Evolutionary conservation across 163 green algal genomes (phyloP).

Genomic region (Chlamydomonas reinhardtii): DNA sequence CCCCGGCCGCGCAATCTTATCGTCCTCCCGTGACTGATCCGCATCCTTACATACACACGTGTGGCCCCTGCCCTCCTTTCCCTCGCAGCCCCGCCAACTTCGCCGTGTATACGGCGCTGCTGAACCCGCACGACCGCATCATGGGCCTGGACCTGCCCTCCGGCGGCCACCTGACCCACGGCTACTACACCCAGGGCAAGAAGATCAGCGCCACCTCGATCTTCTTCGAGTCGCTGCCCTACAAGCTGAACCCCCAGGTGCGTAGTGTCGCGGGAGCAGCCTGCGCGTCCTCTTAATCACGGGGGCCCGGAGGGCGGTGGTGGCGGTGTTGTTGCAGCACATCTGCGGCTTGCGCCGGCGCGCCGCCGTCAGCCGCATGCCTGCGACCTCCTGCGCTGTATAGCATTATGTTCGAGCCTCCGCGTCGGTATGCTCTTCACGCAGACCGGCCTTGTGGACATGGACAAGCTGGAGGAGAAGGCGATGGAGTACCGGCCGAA

Average conservation of each 20-base stretch:
- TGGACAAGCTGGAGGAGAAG: conserved; percentile 91
- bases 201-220: conserved; percentile 93
- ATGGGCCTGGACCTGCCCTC: conserved; percentile 96
- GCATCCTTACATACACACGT: no score
- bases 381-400: no score
- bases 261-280: no score
- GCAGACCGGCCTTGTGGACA: conserved; percentile 94
- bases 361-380: no score
- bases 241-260: conserved; percentile 89
- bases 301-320: no score
- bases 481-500: conserved; percentile 89
- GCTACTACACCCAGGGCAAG: conserved; percentile 76
- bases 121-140: conserved; percentile 96
- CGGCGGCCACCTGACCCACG: conserved; percentile 96
- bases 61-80: no score
- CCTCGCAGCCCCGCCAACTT: conserved; percentile 92
- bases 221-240: conserved; percentile 97
- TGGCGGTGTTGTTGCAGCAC: no score
- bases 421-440: neutral
- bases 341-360: no score
- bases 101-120: conserved; percentile 95
- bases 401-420: no score
- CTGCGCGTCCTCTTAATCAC: no score
- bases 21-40: no score
- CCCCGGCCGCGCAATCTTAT: no score